These are phyloP conservation scores for Hamamelis virginiana DNA, from an alignment of 164 flowering plant species.

Conservation along the genomic window DNA sequence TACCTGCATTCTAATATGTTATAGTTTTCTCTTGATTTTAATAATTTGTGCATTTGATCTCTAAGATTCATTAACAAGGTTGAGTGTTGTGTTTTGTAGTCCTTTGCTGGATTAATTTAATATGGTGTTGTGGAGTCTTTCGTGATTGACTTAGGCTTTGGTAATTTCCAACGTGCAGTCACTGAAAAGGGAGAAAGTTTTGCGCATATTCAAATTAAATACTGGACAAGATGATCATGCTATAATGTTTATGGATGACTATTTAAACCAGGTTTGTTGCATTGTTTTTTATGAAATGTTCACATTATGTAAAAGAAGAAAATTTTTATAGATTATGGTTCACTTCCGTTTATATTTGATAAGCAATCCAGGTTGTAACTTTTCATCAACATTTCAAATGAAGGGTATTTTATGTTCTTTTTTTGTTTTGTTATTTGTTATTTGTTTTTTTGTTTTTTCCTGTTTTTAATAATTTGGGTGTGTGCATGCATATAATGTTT, in stretches of 20 bases:
- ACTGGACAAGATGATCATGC: constrained; percentile 98
- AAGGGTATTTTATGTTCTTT: constrained; percentile 1
- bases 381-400: too few species aligned
- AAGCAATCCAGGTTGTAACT: not conserved
- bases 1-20: not conserved
- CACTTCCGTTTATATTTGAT: not conserved
- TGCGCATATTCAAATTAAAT: constrained; percentile 81
- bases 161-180: constrained; percentile 39
- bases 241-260: constrained; percentile 85
- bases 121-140: not conserved
- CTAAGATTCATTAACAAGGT: not conserved
- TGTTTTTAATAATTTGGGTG: not conserved
- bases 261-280: constrained; percentile 66
- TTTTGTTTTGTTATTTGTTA: not conserved
- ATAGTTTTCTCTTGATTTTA: not conserved
- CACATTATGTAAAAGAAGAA: not conserved
- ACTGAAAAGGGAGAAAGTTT: constrained; percentile 57
- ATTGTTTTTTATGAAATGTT: not conserved
- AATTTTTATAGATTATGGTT: not conserved
- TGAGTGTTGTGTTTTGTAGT: not conserved
- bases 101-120: not conserved
- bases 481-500: not conserved
- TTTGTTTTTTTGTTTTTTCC: too few species aligned
- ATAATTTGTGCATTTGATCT: not conserved
- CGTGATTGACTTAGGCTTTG: not conserved